Evolutionary conservation across 1,139 yeast genomes (phyloP).

Genomic region (Magnusiomyces magnusii): DNA sequence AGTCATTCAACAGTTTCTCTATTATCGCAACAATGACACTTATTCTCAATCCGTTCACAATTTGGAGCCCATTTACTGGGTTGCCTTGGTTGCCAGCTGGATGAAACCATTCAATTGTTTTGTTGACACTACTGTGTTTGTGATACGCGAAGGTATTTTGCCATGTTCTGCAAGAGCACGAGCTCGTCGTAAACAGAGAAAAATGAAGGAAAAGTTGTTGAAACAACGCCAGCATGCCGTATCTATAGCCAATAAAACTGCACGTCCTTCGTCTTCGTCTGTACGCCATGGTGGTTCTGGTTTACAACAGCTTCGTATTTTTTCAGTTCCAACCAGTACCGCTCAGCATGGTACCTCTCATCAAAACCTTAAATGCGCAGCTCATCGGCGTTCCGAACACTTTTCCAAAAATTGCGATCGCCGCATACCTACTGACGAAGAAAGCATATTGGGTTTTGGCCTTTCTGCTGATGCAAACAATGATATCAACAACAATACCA

Average conservation of each 20-base stretch:
- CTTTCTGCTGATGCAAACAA: not conserved
- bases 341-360: not conserved
- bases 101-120: constrained; percentile 77
- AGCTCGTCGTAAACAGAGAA: not conserved
- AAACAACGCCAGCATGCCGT: not conserved
- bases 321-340: not conserved
- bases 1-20: constrained; percentile 59
- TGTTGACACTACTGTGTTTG: constrained; percentile 68
- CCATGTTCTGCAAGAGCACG: constrained; percentile 5
- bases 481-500: not conserved
- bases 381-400: not conserved
- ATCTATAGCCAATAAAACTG: not conserved
- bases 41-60: not conserved
- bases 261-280: not conserved
- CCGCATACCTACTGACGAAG: not conserved
- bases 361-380: not conserved
- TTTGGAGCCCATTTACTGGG: constrained; percentile 51
- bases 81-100: constrained; percentile 60
- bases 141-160: constrained; percentile 49
- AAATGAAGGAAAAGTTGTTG: not conserved
- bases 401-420: not conserved
- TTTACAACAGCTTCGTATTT: not conserved
- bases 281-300: not conserved
- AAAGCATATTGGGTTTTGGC: not conserved
- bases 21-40: constrained; percentile 31